Evolutionary conservation across 345 rosid species (phyloP).

Genomic region (Gossypium anomalum): DNA sequence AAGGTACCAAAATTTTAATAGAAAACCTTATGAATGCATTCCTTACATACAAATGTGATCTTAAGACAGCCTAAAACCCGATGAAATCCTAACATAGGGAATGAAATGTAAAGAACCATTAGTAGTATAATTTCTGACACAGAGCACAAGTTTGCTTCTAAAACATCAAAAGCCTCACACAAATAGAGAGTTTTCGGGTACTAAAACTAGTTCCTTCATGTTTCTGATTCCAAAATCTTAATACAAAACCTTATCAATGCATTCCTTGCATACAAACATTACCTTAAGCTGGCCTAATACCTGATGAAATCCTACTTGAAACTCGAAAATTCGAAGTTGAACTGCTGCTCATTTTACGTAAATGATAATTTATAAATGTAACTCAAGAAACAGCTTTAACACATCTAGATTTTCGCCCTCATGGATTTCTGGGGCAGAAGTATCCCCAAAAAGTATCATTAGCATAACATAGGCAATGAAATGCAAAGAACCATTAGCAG

Average conservation of each 20-base stretch:
- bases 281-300: too few species aligned
- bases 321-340: neutral
- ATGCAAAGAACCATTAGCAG: neutral
- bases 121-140: neutral
- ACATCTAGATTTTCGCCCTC: too few species aligned
- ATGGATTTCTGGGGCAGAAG: too few species aligned
- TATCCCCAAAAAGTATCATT: too few species aligned
- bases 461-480: neutral
- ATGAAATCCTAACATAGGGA: neutral
- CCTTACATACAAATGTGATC: neutral
- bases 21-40: too few species aligned
- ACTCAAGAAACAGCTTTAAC: neutral
- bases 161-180: neutral
- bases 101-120: neutral
- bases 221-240: neutral
- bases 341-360: neutral
- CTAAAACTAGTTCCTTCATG: neutral
- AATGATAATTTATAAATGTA: neutral
- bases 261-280: too few species aligned
- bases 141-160: neutral
- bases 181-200: neutral
- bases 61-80: too few species aligned
- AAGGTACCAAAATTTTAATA: neutral
- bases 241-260: neutral
- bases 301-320: neutral